Evolutionary conservation across 371 early-diverging fungal species (phyloP).

Genomic region (Vairimorpha ceranae): DNA sequence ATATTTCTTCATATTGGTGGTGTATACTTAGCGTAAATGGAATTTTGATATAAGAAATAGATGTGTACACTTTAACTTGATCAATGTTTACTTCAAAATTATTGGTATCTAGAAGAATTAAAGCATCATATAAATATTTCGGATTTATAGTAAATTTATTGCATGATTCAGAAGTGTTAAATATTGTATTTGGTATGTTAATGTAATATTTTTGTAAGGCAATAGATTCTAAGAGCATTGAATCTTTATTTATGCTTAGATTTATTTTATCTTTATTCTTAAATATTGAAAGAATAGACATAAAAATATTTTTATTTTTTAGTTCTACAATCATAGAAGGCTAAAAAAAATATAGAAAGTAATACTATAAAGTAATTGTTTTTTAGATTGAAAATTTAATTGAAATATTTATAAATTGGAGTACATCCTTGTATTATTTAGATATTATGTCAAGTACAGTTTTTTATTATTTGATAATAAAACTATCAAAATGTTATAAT

Average conservation of each 20-base stretch:
- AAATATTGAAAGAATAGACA: constrained; percentile 3
- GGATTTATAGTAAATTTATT: constrained; percentile 7
- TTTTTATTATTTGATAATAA: too few relatives aligned
- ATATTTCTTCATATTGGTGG: constrained; percentile 20
- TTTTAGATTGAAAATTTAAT: too few relatives aligned
- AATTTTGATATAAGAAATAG: constrained; percentile 16
- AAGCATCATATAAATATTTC: neutral
- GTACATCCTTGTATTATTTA: too few relatives aligned
- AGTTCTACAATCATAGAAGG: neutral
- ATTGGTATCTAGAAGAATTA: neutral
- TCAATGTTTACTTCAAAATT: neutral
- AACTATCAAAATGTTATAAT: too few relatives aligned
- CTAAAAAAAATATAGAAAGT: neutral
- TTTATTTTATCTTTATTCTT: neutral
- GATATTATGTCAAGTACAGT: too few relatives aligned
- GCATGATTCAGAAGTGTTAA: too few relatives aligned
- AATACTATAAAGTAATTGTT: neutral
- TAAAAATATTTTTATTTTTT: neutral
- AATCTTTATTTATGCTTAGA: neutral
- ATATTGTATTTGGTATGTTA: neutral
- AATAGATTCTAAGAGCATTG: neutral
- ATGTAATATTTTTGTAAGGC: neutral
- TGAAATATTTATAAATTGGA: too few relatives aligned
- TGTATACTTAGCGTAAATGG: constrained; percentile 14
- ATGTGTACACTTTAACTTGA: neutral